Conservation (phyloP, 78 protist genomes). For the Thecamonas trahens region DNA sequence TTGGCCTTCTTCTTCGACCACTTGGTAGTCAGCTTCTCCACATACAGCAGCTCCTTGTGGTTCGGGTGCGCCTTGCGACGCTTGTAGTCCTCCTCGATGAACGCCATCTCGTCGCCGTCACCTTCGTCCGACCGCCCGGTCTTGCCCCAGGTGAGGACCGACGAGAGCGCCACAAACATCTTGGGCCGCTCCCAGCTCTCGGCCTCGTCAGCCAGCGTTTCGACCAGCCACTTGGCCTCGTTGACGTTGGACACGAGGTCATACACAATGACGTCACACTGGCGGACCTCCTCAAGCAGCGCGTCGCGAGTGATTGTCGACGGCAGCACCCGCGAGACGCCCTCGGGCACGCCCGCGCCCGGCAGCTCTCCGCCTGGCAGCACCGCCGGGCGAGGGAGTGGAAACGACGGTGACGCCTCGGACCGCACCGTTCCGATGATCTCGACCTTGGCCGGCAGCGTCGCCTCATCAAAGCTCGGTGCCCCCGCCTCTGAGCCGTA, state of each 20-base stretch:
- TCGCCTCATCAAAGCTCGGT: too few relatives aligned
- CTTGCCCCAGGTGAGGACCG: constrained; percentile 23
- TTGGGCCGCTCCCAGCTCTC: neutral
- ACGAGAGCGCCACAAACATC: constrained; percentile 10
- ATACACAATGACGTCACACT: neutral
- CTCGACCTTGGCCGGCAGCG: too few relatives aligned
- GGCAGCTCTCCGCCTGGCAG: neutral
- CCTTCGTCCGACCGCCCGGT: constrained; percentile 3
- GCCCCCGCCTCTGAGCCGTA: too few relatives aligned
- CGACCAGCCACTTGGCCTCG: neutral
- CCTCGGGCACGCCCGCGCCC: neutral
- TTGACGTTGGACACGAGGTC: neutral
- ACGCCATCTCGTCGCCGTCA: neutral
- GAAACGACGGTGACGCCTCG: too few relatives aligned
- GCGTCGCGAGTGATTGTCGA: neutral
- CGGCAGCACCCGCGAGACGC: neutral
- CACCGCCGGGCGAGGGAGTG: too few relatives aligned
- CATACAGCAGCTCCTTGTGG: constrained; percentile 4
- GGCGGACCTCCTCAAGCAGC: neutral
- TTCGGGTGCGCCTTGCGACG: constrained; percentile 38
- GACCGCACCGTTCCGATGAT: too few relatives aligned
- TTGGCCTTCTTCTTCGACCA: neutral
- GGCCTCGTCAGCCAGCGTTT: neutral
- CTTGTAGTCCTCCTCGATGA: constrained; percentile 39
- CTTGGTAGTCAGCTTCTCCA: constrained; percentile 27